Conservation (phyloP, 2,329 filamentous ascomycete species). For the Ramichloridium luteum region DNA sequence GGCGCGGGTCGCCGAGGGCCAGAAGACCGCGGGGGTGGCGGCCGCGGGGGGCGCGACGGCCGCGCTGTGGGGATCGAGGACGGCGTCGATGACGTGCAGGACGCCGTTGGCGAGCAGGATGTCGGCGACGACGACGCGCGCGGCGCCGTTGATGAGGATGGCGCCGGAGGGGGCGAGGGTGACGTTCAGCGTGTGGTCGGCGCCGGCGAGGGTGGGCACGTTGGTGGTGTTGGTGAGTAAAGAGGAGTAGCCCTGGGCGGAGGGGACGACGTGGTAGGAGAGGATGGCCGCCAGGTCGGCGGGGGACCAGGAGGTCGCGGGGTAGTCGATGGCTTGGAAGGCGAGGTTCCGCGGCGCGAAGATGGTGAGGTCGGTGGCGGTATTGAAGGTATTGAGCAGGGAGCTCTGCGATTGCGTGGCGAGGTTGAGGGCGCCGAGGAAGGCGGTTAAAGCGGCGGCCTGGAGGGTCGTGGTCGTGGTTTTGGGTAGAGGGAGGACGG, state of each 20-base stretch:
- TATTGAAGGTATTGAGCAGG: slow-evolving; percentile 31
- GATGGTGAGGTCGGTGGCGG: slow-evolving; percentile 43
- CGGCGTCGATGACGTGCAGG: slow-evolving; percentile 43
- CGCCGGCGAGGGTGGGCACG: slow-evolving; percentile 28
- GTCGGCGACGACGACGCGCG: slow-evolving; percentile 30
- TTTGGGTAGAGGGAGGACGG: slow-evolving; percentile 30
- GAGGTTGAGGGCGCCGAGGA: slow-evolving; percentile 30
- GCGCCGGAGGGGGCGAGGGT: slow-evolving; percentile 25
- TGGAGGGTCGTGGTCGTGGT: slow-evolving; percentile 13
- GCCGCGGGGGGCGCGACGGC: neutral
- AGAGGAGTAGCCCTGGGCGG: slow-evolving; percentile 41
- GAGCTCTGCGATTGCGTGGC: too few relatives aligned
- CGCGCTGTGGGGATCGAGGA: slow-evolving; percentile 47
- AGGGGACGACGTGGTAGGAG: slow-evolving; percentile 51
- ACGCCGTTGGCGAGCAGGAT: slow-evolving; percentile 35
- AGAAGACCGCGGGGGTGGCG: too few relatives aligned
- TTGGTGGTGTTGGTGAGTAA: slow-evolving; percentile 27
- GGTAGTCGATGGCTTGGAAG: slow-evolving; percentile 46
- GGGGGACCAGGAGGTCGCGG: slow-evolving; percentile 42
- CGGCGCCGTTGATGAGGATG: slow-evolving; percentile 35
- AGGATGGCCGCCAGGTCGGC: slow-evolving; percentile 41
- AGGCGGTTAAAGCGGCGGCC: slow-evolving; percentile 25
- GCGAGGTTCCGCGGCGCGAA: slow-evolving; percentile 52
- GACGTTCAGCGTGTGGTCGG: slow-evolving; percentile 28
- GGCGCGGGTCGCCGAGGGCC: too few relatives aligned